phyloP scores from a whole-genome alignment of 2,329 filamentous ascomycete genomes.

The Penicillium aurantiogriseum region DNA sequence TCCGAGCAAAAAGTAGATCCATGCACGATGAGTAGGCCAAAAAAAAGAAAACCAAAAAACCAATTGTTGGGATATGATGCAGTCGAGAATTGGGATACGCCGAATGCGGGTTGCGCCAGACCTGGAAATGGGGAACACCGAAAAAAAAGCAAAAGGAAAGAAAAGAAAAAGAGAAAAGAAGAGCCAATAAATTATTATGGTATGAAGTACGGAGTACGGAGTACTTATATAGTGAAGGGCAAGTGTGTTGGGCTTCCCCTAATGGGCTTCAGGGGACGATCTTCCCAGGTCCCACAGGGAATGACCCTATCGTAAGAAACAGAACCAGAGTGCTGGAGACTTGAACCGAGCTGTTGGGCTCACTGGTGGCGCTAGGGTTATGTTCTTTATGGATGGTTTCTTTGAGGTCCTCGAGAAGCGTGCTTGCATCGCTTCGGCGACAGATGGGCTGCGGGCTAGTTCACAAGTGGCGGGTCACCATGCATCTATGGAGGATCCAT shows the following conservation, averaged over 20 bases:
- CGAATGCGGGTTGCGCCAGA: slow-evolving; percentile 23
- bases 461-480: slow-evolving; percentile 32
- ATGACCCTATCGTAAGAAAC: not conserved
- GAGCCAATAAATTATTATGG: slow-evolving; percentile 2
- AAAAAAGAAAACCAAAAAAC: not conserved
- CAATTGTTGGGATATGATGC: slow-evolving; percentile 16
- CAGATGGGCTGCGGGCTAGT: slow-evolving; percentile 24
- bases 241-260: not conserved
- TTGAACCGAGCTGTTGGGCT: slow-evolving; percentile 1
- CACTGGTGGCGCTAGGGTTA: not conserved
- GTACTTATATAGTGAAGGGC: slow-evolving; percentile 6
- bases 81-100: slow-evolving; percentile 20
- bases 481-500: slow-evolving; percentile 29
- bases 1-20: not conserved
- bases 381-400: slow-evolving; percentile 6
- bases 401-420: slow-evolving; percentile 11
- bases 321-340: slow-evolving; percentile 3
- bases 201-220: not conserved
- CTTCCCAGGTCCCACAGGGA: not conserved
- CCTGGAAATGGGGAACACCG: slow-evolving; percentile 11
- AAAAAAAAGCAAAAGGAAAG: slow-evolving; percentile 6
- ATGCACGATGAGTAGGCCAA: not conserved
- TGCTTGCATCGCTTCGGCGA: slow-evolving; percentile 20
- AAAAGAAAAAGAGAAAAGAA: slow-evolving; percentile 7
- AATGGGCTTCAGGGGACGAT: slow-evolving; percentile 12